Evolutionary conservation across 2,329 filamentous ascomycete species (phyloP).

Genomic region (Sclerotiophoma versabilis): DNA sequence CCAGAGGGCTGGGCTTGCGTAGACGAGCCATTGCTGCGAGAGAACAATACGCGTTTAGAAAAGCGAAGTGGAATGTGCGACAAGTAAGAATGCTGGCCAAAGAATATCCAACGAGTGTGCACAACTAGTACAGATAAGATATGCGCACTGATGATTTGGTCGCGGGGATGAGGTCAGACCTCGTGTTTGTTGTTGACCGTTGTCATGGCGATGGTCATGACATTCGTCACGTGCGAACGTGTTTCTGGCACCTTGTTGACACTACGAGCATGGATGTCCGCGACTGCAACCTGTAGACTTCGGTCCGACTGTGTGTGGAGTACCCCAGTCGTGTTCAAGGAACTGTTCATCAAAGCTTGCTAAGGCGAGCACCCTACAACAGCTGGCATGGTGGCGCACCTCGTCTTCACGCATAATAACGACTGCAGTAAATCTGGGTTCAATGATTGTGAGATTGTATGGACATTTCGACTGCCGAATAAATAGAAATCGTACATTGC

Average conservation of each 20-base stretch:
- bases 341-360: neutral
- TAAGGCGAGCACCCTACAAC: neutral
- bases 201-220: neutral
- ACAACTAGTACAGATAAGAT: neutral
- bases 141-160: constrained; percentile 1
- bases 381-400: neutral
- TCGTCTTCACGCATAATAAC: neutral
- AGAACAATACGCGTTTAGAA: neutral
- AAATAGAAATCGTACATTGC: constrained; percentile 45
- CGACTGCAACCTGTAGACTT: neutral
- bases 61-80: neutral
- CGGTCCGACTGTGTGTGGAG: neutral
- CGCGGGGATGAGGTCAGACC: constrained; percentile 18
- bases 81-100: neutral
- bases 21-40: constrained; percentile 42
- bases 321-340: neutral
- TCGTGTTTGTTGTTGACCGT: constrained; percentile 11
- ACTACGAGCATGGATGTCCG: neutral
- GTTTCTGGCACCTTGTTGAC: neutral
- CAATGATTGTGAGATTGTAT: no score
- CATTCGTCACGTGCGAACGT: constrained; percentile 14
- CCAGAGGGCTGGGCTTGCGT: constrained; percentile 40
- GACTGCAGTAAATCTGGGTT: neutral
- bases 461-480: constrained; percentile 19
- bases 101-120: neutral